phyloP scores from a whole-genome alignment of 1,284 basidiomycete genomes.

The Cerrena zonata region DNA sequence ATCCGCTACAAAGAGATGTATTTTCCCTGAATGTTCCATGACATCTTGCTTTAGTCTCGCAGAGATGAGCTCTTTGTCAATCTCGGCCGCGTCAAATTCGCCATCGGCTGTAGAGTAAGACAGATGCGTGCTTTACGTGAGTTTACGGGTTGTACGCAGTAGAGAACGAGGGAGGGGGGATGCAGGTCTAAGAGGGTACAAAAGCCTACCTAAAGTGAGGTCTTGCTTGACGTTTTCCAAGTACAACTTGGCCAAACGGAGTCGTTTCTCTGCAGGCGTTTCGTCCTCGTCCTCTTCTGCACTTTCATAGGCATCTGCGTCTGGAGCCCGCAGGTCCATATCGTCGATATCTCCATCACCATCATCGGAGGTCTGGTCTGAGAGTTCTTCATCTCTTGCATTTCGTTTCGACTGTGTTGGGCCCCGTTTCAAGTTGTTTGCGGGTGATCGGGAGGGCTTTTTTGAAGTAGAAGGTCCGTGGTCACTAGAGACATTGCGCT shows the following conservation, averaged over 20 bases:
- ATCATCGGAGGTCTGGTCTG: slow-evolving; percentile 54
- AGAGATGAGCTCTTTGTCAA: slow-evolving; percentile 88
- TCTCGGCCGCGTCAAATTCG: slow-evolving; percentile 88
- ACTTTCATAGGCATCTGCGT: slow-evolving; percentile 48
- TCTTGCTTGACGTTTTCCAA: slow-evolving; percentile 78
- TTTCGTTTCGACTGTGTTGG: slow-evolving; percentile 24
- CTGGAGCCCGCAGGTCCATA: slow-evolving; percentile 65
- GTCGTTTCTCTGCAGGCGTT: slow-evolving; percentile 90
- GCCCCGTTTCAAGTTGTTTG: slow-evolving; percentile 12
- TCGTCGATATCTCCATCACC: slow-evolving; percentile 61
- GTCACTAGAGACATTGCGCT: slow-evolving; percentile 38
- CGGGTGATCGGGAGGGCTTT: slow-evolving; percentile 17
- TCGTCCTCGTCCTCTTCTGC: slow-evolving; percentile 81
- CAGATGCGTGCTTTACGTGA: background rate
- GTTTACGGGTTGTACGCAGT: too few relatives aligned
- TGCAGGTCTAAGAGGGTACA: slow-evolving; percentile 1
- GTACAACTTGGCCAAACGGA: slow-evolving; percentile 87
- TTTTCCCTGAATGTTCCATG: slow-evolving; percentile 75
- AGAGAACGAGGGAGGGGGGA: background rate
- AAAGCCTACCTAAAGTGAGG: slow-evolving; percentile 45
- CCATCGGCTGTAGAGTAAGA: slow-evolving; percentile 52
- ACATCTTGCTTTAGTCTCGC: slow-evolving; percentile 87
- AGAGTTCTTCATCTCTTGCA: slow-evolving; percentile 68
- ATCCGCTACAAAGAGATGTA: slow-evolving; percentile 78
- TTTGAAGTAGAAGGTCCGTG: slow-evolving; percentile 24